Conservation (phyloP, 2,329 filamentous ascomycete genomes). For the Endothia cerciana region DNA sequence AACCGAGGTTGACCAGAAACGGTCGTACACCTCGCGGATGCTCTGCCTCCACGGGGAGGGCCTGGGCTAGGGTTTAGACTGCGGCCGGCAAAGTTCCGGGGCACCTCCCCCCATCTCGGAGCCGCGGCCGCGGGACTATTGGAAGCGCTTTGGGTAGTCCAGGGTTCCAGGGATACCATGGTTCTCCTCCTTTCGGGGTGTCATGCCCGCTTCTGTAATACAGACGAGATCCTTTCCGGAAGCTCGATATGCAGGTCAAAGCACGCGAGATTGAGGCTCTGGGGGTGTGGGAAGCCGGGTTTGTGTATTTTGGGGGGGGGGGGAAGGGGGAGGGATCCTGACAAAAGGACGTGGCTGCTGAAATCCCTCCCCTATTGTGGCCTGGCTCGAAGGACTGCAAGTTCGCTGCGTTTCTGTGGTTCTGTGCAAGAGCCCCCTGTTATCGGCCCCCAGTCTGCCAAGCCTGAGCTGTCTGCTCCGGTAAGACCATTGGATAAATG, state of each 20-base stretch:
- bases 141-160: not conserved
- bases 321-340: not conserved
- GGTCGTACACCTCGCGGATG: not conserved
- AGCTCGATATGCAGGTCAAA: not conserved
- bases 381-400: not conserved
- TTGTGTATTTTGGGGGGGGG: too few species aligned
- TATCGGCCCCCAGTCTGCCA: constrained; percentile 4
- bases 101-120: not conserved
- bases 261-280: not conserved
- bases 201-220: not conserved
- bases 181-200: not conserved
- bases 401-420: not conserved
- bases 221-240: not conserved
- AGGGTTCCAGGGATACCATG: not conserved
- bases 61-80: not conserved
- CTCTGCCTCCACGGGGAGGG: not conserved
- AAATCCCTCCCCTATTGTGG: not conserved
- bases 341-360: not conserved
- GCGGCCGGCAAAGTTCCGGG: not conserved
- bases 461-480: not conserved
- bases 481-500: not conserved
- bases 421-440: not conserved
- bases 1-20: not conserved
- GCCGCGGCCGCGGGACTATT: not conserved
- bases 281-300: too few species aligned